phyloP scores from a whole-genome alignment of 352 stramenopile genomes.

The Plasmopara viticola region DNA sequence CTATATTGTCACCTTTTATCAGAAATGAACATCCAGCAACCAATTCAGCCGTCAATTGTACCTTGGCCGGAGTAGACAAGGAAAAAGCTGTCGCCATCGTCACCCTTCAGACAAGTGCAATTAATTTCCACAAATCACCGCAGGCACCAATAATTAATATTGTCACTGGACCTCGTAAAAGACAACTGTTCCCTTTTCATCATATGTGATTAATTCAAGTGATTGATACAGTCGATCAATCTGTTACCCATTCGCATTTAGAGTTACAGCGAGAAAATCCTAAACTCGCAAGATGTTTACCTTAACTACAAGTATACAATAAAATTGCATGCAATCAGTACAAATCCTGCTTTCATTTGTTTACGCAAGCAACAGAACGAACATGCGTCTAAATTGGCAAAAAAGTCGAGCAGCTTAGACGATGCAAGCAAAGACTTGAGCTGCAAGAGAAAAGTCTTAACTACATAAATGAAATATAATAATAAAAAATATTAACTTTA shows the following conservation, averaged over 20 bases:
- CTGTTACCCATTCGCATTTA: slow-evolving; percentile 14
- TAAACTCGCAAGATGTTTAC: slow-evolving; percentile 2
- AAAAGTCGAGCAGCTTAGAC: slow-evolving; percentile 77
- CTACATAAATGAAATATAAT: too few species aligned
- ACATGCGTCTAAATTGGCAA: slow-evolving; percentile 75
- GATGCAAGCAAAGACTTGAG: slow-evolving; percentile 67
- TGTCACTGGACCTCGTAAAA: slow-evolving; percentile 44
- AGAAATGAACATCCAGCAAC: background rate
- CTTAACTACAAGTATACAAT: slow-evolving; percentile 22
- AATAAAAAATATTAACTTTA: too few species aligned
- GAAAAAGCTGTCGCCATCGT: slow-evolving; percentile 73
- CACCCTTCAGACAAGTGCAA: slow-evolving; percentile 33
- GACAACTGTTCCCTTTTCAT: slow-evolving; percentile 42
- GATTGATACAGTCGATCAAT: slow-evolving; percentile 74
- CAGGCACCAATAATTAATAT: background rate
- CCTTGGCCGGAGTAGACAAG: slow-evolving; percentile 70
- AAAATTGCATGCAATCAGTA: too few species aligned
- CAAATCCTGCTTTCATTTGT: background rate
- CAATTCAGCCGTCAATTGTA: slow-evolving; percentile 9
- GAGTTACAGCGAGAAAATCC: background rate
- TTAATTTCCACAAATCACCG: background rate
- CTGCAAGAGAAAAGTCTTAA: slow-evolving; percentile 17
- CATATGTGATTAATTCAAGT: slow-evolving; percentile 40
- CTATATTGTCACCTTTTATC: slow-evolving; percentile 16
- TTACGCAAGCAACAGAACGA: slow-evolving; percentile 15